Evolutionary conservation across 2,329 filamentous ascomycete genomes (phyloP).

Genomic region (Alternaria arborescens): DNA sequence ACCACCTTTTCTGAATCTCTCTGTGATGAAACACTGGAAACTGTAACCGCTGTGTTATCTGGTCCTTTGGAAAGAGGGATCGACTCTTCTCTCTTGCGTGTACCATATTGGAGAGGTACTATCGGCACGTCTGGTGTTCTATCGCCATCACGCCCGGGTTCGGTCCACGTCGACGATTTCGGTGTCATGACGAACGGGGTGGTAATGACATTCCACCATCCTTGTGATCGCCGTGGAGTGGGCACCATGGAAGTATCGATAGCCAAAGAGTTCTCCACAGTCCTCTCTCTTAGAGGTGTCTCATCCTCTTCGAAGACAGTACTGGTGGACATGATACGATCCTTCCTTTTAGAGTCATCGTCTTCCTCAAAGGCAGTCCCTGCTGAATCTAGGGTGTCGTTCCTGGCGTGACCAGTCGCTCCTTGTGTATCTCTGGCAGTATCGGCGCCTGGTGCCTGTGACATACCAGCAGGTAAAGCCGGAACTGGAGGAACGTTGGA

Average conservation of each 20-base stretch:
- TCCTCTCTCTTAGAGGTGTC: slow-evolving; percentile 39
- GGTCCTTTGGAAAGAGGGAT: slow-evolving; percentile 14
- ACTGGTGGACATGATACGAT: slow-evolving; percentile 62
- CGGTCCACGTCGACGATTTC: slow-evolving; percentile 48
- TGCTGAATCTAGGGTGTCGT: slow-evolving; percentile 48
- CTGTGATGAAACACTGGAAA: not conserved
- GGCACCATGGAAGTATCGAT: slow-evolving; percentile 54
- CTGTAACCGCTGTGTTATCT: not conserved
- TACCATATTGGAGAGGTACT: slow-evolving; percentile 41
- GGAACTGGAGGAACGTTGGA: slow-evolving; percentile 62
- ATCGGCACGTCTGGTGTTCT: slow-evolving; percentile 47
- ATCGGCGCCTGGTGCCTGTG: slow-evolving; percentile 15
- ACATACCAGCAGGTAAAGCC: slow-evolving; percentile 39
- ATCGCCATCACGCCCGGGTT: slow-evolving; percentile 29
- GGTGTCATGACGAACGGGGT: slow-evolving; percentile 68
- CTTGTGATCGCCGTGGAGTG: slow-evolving; percentile 67
- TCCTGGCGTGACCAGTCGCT: slow-evolving; percentile 31
- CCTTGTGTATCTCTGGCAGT: slow-evolving; percentile 1
- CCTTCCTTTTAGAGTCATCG: slow-evolving; percentile 52
- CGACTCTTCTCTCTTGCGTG: slow-evolving; percentile 29
- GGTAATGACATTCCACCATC: slow-evolving; percentile 81
- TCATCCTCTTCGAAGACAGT: slow-evolving; percentile 78
- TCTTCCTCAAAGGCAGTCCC: slow-evolving; percentile 60
- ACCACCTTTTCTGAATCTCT: slow-evolving; percentile 6
- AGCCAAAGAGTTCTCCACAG: slow-evolving; percentile 43